phyloP scores from a whole-genome alignment of 2,329 filamentous ascomycete genomes.

The Fusarium decemcellulare region DNA sequence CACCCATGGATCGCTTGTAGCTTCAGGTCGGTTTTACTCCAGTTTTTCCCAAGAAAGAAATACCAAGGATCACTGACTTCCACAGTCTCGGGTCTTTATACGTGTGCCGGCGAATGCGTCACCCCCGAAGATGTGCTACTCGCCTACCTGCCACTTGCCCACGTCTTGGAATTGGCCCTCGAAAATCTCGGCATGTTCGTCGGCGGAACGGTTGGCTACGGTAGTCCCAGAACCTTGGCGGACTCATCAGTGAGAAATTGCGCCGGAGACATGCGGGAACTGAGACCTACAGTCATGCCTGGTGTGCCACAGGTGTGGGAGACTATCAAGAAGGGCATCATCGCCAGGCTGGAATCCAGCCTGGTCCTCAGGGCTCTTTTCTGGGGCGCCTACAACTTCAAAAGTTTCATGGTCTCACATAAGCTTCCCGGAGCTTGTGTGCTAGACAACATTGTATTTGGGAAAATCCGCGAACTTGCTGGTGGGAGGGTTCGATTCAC shows the following conservation, averaged over 20 bases:
- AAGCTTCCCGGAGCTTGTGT: constrained; percentile 77
- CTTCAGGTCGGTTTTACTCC: constrained; percentile 62
- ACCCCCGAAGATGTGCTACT: constrained; percentile 83
- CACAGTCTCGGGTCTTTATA: constrained; percentile 81
- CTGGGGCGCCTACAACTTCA: constrained; percentile 74
- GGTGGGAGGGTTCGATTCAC: constrained; percentile 89
- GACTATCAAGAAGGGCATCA: constrained; percentile 93
- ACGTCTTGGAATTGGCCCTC: constrained; percentile 96
- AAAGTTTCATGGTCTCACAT: constrained; percentile 68
- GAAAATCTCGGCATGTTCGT: constrained; percentile 91
- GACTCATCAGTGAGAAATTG: constrained; percentile 90
- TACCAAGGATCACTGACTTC: background rate
- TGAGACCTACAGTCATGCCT: constrained; percentile 88
- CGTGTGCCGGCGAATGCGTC: constrained; percentile 82
- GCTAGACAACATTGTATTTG: constrained; percentile 89
- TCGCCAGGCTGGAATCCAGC: constrained; percentile 81
- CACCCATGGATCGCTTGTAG: constrained; percentile 84
- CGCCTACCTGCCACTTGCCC: constrained; percentile 92
- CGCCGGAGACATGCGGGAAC: constrained; percentile 91
- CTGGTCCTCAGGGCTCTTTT: constrained; percentile 82
- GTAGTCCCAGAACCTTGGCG: constrained; percentile 87
- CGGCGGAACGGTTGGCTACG: constrained; percentile 93
- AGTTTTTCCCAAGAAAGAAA: background rate
- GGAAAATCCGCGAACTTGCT: constrained; percentile 89
- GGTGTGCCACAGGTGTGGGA: constrained; percentile 98